Evolutionary conservation across 768 basidiomycete genomes (phyloP).

Genomic region (Agrocybe praecox): DNA sequence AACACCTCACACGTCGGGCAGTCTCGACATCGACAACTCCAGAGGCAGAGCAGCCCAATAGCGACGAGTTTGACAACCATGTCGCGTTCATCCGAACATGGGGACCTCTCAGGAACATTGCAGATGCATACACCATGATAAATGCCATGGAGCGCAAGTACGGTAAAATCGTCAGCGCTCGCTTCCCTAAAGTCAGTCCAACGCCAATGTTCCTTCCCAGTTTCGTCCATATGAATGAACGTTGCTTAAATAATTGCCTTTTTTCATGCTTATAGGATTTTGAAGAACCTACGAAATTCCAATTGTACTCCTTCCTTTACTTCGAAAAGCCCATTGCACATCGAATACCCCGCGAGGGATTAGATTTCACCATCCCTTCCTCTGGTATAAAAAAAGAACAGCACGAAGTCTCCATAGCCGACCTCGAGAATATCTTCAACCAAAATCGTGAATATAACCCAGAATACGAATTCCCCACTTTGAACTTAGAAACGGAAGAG

Average conservation of each 20-base stretch:
- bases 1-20: not conserved
- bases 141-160: slow-evolving; percentile 58
- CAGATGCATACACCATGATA: slow-evolving; percentile 53
- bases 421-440: slow-evolving; percentile 27
- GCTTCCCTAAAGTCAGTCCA: slow-evolving; percentile 40
- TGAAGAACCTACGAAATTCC: slow-evolving; percentile 46
- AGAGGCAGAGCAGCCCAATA: slow-evolving; percentile 4
- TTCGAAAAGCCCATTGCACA: slow-evolving; percentile 48
- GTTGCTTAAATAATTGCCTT: not conserved
- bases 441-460: slow-evolving; percentile 15
- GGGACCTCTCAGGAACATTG: slow-evolving; percentile 43
- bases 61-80: slow-evolving; percentile 21
- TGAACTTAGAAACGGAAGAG: not conserved
- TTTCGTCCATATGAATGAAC: not conserved
- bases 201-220: too few species aligned
- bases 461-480: slow-evolving; percentile 10
- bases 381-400: slow-evolving; percentile 21
- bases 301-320: slow-evolving; percentile 40
- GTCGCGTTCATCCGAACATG: slow-evolving; percentile 40
- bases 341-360: slow-evolving; percentile 31
- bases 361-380: slow-evolving; percentile 27
- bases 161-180: slow-evolving; percentile 48
- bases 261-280: slow-evolving; percentile 45
- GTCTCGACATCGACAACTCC: not conserved
- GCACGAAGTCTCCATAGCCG: slow-evolving; percentile 39